phyloP scores from a whole-genome alignment of 208 protist genomes.

The Angomonas desouzai region DNA sequence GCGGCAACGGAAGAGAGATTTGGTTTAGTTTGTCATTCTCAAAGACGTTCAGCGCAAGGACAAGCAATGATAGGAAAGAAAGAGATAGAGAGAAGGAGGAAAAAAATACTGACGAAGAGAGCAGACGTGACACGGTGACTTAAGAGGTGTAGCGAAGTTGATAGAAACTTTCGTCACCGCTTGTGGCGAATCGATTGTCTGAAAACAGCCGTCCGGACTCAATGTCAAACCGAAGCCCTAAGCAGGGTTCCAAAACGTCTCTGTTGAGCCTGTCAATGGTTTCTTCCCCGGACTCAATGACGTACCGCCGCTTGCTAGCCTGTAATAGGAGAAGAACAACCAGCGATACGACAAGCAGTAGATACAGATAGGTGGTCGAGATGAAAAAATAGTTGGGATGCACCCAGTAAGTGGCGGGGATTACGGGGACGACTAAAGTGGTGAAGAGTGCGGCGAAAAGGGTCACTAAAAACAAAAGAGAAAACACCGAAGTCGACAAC shows the following conservation, averaged over 20 bases:
- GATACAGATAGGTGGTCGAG: neutral
- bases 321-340: conserved; percentile 60
- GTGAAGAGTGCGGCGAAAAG: conserved; percentile 35
- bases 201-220: conserved; percentile 64
- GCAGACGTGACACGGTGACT: too few relatives aligned
- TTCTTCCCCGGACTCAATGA: conserved; percentile 76
- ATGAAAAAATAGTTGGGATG: neutral
- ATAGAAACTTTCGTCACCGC: conserved; percentile 43
- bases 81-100: neutral
- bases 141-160: conserved; percentile 34
- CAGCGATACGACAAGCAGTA: conserved; percentile 29
- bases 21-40: too few relatives aligned
- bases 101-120: too few relatives aligned
- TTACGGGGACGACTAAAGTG: conserved; percentile 32
- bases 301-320: conserved; percentile 64
- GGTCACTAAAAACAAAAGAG: conserved; percentile 58
- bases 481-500: conserved; percentile 59
- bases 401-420: conserved; percentile 17
- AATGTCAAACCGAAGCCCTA: conserved; percentile 71
- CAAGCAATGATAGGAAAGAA: too few relatives aligned
- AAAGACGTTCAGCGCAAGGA: too few relatives aligned
- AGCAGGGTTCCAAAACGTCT: conserved; percentile 73
- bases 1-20: neutral
- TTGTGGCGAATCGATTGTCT: conserved; percentile 34
- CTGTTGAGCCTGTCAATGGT: conserved; percentile 70